Conservation (phyloP, 116 monocot species). For the Iris pallida region DNA sequence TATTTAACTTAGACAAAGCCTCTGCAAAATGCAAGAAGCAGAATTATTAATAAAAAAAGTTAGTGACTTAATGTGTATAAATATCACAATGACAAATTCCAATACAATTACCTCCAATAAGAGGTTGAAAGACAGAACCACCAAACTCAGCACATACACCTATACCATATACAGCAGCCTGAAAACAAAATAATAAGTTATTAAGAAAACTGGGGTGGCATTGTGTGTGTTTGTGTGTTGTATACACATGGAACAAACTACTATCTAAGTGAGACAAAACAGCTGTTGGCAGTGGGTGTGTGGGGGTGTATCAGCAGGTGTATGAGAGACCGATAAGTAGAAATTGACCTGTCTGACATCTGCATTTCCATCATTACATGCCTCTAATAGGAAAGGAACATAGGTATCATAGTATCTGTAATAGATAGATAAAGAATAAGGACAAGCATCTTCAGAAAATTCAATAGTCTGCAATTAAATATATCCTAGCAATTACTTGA, state of each 20-base stretch:
- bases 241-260: no score
- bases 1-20: slow-evolving; percentile 68
- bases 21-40: slow-evolving; percentile 33
- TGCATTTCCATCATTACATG: slow-evolving; percentile 78
- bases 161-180: slow-evolving; percentile 97
- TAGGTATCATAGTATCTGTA: slow-evolving; percentile 35
- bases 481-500: slow-evolving; percentile 48
- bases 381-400: slow-evolving; percentile 86
- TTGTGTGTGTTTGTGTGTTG: no score
- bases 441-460: no score
- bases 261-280: no score
- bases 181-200: slow-evolving; percentile 9
- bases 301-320: no score
- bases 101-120: slow-evolving; percentile 64
- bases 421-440: no score
- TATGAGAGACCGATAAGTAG: background rate
- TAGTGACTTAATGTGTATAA: background rate
- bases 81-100: no score
- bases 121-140: slow-evolving; percentile 72
- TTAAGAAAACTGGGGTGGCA: no score
- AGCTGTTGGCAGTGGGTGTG: no score
- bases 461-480: slow-evolving; percentile 29
- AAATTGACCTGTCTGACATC: slow-evolving; percentile 84
- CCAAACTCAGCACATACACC: slow-evolving; percentile 98
- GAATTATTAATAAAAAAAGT: background rate